Conservation (phyloP, 768 basidiomycete genomes). For the Agrocybe praecox region DNA sequence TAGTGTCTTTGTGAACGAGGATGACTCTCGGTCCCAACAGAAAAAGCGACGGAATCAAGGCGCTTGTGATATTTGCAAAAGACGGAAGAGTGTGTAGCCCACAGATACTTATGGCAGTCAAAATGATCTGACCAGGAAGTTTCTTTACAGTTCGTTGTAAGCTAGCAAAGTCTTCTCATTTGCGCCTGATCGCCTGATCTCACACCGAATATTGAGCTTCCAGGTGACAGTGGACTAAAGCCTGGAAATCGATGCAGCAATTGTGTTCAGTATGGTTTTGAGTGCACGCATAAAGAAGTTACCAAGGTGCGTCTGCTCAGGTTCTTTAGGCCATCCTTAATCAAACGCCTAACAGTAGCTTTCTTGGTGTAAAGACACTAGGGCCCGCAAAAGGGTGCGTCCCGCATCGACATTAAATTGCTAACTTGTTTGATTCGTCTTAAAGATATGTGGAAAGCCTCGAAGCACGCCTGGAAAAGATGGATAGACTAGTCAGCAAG, state of each 20-base stretch:
- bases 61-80: slow-evolving; percentile 74
- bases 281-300: slow-evolving; percentile 71
- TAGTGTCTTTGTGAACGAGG: neutral
- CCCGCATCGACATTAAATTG: neutral
- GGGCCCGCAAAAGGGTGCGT: slow-evolving; percentile 66
- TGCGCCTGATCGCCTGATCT: slow-evolving; percentile 1
- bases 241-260: slow-evolving; percentile 64
- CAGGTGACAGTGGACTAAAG: slow-evolving; percentile 73
- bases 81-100: slow-evolving; percentile 62
- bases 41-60: slow-evolving; percentile 66
- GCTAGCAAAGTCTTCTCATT: slow-evolving; percentile 5
- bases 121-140: neutral
- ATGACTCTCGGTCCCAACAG: slow-evolving; percentile 18
- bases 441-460: slow-evolving; percentile 62
- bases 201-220: slow-evolving; percentile 15
- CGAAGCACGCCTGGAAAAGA: slow-evolving; percentile 63
- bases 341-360: neutral
- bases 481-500: slow-evolving; percentile 61
- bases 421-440: slow-evolving; percentile 32
- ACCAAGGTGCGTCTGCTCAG: slow-evolving; percentile 53
- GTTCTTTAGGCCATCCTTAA: neutral
- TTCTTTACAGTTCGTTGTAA: slow-evolving; percentile 34
- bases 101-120: neutral
- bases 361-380: slow-evolving; percentile 37
- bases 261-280: slow-evolving; percentile 56